Percentiles rank a stretch among this genome's conserved stretches.
Evolutionary conservation across 192 early-diverging fungal species (phyloP).

Genomic region (Lobulomyces angularis): DNA sequence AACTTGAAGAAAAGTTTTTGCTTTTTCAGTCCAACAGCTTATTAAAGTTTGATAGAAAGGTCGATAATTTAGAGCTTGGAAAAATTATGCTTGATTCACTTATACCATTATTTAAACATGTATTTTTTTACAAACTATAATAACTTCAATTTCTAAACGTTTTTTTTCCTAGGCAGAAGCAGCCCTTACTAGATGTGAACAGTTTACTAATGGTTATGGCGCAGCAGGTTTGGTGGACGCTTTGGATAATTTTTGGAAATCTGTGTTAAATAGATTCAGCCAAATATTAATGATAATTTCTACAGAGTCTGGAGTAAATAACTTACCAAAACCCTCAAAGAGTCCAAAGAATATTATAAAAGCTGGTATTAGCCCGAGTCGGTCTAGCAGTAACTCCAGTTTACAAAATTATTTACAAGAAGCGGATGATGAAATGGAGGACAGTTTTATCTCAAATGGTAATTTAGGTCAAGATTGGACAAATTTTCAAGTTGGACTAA

Average conservation of each 20-base stretch:
- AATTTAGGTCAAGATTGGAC: constrained; percentile 40
- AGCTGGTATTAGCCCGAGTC: too few species aligned
- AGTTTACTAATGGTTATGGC: constrained; percentile 53
- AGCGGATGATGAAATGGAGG: constrained; percentile 21
- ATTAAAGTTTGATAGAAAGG: constrained; percentile 8
- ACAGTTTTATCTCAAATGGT: constrained; percentile 32
- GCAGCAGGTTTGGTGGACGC: constrained; percentile 33
- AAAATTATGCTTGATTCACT: constrained; percentile 36
- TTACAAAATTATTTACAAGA: too few species aligned
- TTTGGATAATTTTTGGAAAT: constrained; percentile 24
- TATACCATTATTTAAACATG: constrained; percentile 20
- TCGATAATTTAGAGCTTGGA: constrained; percentile 22
- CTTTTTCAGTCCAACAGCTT: constrained; percentile 5
- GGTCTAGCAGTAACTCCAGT: too few species aligned
- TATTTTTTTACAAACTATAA: too few species aligned
- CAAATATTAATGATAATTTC: constrained; percentile 3
- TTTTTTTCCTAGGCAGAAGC: constrained; percentile 26
- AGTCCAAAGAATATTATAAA: too few species aligned
- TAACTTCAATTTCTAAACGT: too few species aligned
- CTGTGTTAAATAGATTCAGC: not conserved
- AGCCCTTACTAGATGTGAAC: constrained; percentile 33
- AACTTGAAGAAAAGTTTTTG: constrained; percentile 40
- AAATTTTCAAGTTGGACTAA: constrained; percentile 54
- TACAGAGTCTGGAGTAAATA: too few species aligned
- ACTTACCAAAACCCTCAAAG: too few species aligned